phyloP scores from a whole-genome alignment of 2,329 filamentous ascomycete species.

The Microdochium nivale region DNA sequence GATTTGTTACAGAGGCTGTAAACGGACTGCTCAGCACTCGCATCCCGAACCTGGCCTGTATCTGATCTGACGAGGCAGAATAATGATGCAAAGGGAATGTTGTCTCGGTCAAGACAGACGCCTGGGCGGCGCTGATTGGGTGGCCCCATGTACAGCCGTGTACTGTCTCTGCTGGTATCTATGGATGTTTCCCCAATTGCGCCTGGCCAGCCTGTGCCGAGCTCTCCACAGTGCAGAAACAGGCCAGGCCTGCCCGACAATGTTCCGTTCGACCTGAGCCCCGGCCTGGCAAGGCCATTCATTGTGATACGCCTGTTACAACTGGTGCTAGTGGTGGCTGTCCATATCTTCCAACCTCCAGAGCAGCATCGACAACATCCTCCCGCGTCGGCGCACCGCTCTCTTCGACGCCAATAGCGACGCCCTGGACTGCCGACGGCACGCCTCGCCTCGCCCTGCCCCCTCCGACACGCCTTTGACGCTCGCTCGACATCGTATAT shows the following conservation, averaged over 20 bases:
- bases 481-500: constrained; percentile 4
- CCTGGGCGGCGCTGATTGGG: background rate
- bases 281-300: background rate
- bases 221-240: background rate
- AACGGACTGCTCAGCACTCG: too few relatives aligned
- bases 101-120: background rate
- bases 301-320: background rate
- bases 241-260: too few relatives aligned
- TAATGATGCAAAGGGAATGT: too few relatives aligned
- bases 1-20: too few relatives aligned
- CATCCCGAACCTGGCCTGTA: too few relatives aligned
- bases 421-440: background rate
- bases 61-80: too few relatives aligned
- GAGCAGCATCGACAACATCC: background rate
- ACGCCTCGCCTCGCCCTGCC: background rate
- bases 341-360: background rate
- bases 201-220: background rate
- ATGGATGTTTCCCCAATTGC: background rate
- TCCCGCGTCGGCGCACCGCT: background rate
- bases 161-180: background rate
- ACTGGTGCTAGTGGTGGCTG: too few relatives aligned
- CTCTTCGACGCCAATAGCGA: background rate
- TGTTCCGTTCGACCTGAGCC: background rate
- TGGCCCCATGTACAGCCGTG: background rate
- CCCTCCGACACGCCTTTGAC: background rate